Evolutionary conservation across 371 early-diverging fungal genomes (phyloP).

Genomic region (Sporodiniella umbellata): DNA sequence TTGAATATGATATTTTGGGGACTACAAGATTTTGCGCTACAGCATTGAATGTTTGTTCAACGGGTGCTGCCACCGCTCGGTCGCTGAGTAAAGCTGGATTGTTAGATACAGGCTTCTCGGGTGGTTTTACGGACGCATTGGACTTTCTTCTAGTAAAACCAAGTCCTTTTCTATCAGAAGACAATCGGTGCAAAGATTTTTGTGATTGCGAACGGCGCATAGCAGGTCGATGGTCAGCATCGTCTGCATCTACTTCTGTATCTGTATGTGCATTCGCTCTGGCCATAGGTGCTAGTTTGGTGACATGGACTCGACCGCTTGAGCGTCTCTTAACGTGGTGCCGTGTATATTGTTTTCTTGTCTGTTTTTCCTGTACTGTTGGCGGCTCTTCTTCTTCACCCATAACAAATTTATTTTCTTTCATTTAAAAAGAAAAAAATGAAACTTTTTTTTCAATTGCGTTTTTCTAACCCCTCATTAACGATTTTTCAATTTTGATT

Average conservation of each 20-base stretch:
- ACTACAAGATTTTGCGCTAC: conserved; percentile 31
- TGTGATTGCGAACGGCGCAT: conserved; percentile 44
- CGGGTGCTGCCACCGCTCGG: conserved; percentile 26
- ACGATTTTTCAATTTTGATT: too few relatives aligned
- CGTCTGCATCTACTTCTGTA: conserved; percentile 23
- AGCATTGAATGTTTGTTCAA: conserved; percentile 36
- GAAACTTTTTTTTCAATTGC: too few relatives aligned
- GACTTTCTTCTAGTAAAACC: conserved; percentile 14
- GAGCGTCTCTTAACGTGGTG: conserved; percentile 51
- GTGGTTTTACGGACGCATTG: conserved; percentile 8
- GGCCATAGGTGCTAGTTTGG: conserved; percentile 45
- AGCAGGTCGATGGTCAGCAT: conserved; percentile 10
- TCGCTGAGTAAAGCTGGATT: conserved; percentile 7
- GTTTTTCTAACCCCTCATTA: too few relatives aligned
- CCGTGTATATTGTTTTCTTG: conserved; percentile 28
- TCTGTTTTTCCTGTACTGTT: conserved; percentile 20
- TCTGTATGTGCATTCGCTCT: conserved; percentile 32
- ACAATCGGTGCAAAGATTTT: conserved; percentile 23
- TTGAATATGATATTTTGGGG: conserved; percentile 14
- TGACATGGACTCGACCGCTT: conserved; percentile 45
- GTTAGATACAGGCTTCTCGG: background rate
- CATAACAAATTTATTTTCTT: conserved; percentile 18
- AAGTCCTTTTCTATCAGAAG: conserved; percentile 23
- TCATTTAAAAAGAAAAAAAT: conserved; percentile 8
- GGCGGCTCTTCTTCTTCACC: conserved; percentile 19